A percentile compares a stretch with the other conserved stretches of the same genome.
Conservation (phyloP, 75 land plant species). For the Cryptomeria japonica region DNA sequence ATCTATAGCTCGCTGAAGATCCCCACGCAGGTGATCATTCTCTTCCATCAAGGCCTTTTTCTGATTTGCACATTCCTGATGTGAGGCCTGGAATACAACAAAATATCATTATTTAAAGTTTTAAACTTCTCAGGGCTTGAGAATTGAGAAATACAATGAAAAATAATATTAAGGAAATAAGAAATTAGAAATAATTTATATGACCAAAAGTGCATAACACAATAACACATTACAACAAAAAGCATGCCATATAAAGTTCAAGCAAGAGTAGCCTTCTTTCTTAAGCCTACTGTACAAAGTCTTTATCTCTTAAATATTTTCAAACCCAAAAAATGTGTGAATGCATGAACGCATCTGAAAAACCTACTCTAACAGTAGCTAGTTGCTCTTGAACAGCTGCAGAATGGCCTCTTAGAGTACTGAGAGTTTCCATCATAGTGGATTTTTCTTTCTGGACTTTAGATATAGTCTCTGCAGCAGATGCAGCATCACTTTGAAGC, state of each 20-base stretch:
- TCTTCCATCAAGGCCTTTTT: slow-evolving; percentile 33
- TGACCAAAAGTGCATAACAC: too few species aligned
- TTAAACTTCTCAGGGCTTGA: not conserved
- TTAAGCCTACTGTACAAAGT: not conserved
- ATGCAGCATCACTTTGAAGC: slow-evolving; percentile 45
- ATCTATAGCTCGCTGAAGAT: slow-evolving; percentile 32
- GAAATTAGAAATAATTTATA: too few species aligned
- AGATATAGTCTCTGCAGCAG: slow-evolving; percentile 34
- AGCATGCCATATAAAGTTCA: not conserved
- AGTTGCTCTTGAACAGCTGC: slow-evolving; percentile 41
- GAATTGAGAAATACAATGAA: not conserved
- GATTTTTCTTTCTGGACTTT: slow-evolving; percentile 52
- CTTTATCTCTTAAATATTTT: not conserved
- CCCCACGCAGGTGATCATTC: slow-evolving; percentile 29
- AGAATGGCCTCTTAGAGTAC: slow-evolving; percentile 39
- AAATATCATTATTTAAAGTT: not conserved
- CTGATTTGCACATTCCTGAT: slow-evolving; percentile 28
- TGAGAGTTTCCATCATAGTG: slow-evolving; percentile 49
- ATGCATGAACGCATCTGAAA: not conserved
- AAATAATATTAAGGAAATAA: not conserved
- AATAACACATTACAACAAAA: not conserved
- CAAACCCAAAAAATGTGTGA: not conserved
- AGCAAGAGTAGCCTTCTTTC: not conserved
- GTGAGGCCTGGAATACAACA: slow-evolving; percentile 22
- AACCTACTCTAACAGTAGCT: slow-evolving; percentile 30